phyloP scores from a whole-genome alignment of 2,329 filamentous ascomycete genomes.

The Nothophoma quercina region DNA sequence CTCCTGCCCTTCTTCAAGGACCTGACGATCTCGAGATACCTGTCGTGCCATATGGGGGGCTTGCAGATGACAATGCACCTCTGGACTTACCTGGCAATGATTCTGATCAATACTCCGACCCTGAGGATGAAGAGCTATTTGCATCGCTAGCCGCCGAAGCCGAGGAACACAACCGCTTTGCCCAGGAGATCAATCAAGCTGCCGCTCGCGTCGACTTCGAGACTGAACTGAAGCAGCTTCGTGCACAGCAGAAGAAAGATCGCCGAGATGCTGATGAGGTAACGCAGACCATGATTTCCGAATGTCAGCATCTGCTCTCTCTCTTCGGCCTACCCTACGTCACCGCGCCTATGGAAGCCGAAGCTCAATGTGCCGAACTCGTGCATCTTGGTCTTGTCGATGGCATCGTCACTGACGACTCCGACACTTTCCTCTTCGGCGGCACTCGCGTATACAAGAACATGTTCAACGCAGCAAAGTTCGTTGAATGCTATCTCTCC shows the following conservation, averaged over 20 bases:
- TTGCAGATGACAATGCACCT: slow-evolving; percentile 39
- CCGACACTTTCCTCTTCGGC: slow-evolving; percentile 95
- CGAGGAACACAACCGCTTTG: slow-evolving; percentile 92
- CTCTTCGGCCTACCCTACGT: slow-evolving; percentile 96
- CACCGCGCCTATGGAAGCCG: slow-evolving; percentile 98
- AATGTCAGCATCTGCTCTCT: slow-evolving; percentile 88
- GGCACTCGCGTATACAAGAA: slow-evolving; percentile 98
- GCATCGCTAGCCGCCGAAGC: slow-evolving; percentile 87
- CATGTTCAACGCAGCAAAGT: slow-evolving; percentile 99
- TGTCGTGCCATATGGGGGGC: slow-evolving; percentile 39
- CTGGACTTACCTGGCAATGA: slow-evolving; percentile 40
- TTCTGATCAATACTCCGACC: slow-evolving; percentile 69
- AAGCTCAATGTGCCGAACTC: slow-evolving; percentile 95
- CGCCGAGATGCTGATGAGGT: slow-evolving; percentile 96
- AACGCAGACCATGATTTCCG: slow-evolving; percentile 92
- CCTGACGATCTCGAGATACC: slow-evolving; percentile 40
- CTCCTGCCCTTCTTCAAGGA: slow-evolving; percentile 36
- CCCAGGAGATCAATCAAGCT: slow-evolving; percentile 81
- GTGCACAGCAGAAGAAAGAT: slow-evolving; percentile 95
- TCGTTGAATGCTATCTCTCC: slow-evolving; percentile 92
- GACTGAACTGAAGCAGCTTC: slow-evolving; percentile 82
- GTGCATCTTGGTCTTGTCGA: slow-evolving; percentile 88
- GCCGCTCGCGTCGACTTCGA: slow-evolving; percentile 79
- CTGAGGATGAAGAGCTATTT: slow-evolving; percentile 90
- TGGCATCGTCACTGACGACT: slow-evolving; percentile 97